Conservation (phyloP, 306 rosid genomes). For the Pterocarpus macrocarpus region DNA sequence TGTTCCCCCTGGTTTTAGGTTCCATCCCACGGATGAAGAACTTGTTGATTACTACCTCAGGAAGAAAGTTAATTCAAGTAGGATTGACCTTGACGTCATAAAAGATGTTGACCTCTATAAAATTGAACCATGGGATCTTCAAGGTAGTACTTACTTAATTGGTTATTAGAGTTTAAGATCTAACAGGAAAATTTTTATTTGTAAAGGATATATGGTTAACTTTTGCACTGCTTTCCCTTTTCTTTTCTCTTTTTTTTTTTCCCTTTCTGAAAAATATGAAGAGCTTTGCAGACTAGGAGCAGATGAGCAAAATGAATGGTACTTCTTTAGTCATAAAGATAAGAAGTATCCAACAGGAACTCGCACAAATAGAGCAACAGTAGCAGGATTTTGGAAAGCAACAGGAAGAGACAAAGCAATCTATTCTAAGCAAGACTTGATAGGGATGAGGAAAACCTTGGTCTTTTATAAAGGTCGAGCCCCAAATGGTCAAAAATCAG, state of each 20-base stretch:
- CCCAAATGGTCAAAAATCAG: background rate
- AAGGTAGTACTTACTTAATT: background rate
- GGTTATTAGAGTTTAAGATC: no score
- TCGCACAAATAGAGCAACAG: background rate
- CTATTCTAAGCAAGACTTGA: background rate
- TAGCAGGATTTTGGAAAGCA: conserved; percentile 5
- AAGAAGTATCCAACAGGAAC: background rate
- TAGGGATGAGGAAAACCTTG: background rate
- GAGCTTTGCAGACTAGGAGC: background rate
- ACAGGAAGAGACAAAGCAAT: background rate
- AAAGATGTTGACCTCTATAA: conserved; percentile 5
- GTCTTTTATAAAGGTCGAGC: background rate
- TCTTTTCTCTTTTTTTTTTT: no score
- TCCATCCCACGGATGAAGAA: background rate
- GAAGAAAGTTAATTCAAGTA: background rate
- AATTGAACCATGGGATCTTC: conserved; percentile 5
- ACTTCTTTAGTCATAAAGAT: background rate
- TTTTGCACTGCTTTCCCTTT: no score
- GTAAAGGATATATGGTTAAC: no score
- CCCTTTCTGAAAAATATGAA: background rate
- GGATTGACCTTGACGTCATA: conserved; percentile 6
- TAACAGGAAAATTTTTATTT: no score
- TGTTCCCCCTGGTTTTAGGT: background rate
- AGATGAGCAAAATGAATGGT: background rate
- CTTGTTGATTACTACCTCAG: background rate